Evolutionary conservation across 305 asterid species (phyloP).

Genomic region (Solanum hybrid): DNA sequence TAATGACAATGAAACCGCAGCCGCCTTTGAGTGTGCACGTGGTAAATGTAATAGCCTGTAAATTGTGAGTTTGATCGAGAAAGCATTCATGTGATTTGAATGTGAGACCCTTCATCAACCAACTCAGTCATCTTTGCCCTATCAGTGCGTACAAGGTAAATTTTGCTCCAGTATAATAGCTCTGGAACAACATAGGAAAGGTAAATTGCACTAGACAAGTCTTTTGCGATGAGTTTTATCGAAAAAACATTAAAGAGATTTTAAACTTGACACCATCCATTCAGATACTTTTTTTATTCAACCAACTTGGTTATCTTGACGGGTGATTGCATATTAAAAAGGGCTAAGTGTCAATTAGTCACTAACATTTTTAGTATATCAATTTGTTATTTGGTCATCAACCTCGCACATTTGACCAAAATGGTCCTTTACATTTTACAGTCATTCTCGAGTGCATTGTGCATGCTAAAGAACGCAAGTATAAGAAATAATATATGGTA

Average conservation of each 20-base stretch:
- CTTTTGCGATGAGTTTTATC: not conserved
- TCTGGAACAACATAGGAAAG: too few relatives aligned
- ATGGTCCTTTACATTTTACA: not conserved
- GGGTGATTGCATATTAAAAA: not conserved
- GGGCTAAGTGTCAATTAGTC: not conserved
- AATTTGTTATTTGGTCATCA: not conserved
- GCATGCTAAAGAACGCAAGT: not conserved
- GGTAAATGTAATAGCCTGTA: not conserved
- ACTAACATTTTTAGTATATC: not conserved
- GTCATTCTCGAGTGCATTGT: not conserved
- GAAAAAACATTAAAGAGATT: not conserved
- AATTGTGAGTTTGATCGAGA: not conserved
- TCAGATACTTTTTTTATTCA: fast-evolving
- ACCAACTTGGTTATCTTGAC: not conserved
- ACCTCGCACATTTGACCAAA: not conserved
- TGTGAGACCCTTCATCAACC: not conserved
- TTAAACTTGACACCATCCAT: not conserved
- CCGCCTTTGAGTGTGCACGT: not conserved
- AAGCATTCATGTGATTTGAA: not conserved
- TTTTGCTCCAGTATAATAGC: not conserved
- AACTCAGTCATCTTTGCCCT: not conserved
- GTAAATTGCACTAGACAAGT: not conserved
- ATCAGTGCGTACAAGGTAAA: not conserved
- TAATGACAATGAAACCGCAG: fast-evolving
- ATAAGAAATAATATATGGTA: not conserved